phyloP scores from a whole-genome alignment of 1,139 yeast species.

The Pichia sp. region DNA sequence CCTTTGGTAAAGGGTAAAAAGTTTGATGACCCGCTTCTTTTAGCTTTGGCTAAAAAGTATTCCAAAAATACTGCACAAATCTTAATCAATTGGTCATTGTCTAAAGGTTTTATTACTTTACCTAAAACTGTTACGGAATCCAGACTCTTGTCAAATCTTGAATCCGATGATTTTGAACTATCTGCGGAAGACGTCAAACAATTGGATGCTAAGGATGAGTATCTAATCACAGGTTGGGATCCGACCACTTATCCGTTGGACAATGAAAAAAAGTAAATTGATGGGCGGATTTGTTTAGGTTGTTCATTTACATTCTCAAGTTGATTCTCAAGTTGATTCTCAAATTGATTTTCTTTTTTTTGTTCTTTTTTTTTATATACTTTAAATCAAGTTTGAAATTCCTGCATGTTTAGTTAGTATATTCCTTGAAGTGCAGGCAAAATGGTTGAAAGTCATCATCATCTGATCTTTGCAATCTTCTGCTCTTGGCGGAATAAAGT shows the following conservation, averaged over 20 bases:
- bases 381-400: no score
- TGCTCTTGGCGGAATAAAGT: no score
- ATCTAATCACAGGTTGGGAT: constrained; percentile 24
- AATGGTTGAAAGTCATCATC: no score
- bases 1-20: constrained; percentile 54
- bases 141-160: constrained; percentile 27
- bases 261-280: constrained; percentile 10
- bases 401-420: no score
- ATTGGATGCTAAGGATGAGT: constrained; percentile 27
- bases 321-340: no score
- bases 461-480: no score
- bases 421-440: no score
- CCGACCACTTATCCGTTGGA: constrained; percentile 24
- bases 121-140: constrained; percentile 47
- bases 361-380: no score
- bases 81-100: constrained; percentile 36
- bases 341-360: no score
- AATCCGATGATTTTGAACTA: constrained; percentile 12
- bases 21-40: constrained; percentile 49
- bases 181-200: constrained; percentile 31
- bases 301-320: no score
- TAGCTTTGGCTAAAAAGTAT: constrained; percentile 40
- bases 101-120: constrained; percentile 53
- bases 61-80: constrained; percentile 37
- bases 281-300: no score